phyloP scores from a whole-genome alignment of 305 asterid species.

The Withania somnifera region DNA sequence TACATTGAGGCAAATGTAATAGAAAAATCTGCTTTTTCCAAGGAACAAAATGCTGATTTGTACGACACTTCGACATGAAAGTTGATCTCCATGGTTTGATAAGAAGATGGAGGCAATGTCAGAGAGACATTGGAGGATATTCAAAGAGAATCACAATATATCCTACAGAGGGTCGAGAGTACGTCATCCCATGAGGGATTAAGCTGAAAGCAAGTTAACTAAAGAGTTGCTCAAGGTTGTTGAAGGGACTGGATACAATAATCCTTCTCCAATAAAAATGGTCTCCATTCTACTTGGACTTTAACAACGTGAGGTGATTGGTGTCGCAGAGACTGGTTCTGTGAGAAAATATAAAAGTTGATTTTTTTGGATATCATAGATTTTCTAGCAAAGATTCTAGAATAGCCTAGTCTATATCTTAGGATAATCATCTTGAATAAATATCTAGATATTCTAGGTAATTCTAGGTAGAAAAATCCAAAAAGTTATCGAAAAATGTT shows the following conservation, averaged over 20 bases:
- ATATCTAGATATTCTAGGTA: too few relatives aligned
- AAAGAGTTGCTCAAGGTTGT: conserved; percentile 56
- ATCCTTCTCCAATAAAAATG: conserved; percentile 82
- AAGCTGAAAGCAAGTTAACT: conserved; percentile 63
- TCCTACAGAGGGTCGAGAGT: conserved; percentile 71
- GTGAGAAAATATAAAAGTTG: too few relatives aligned
- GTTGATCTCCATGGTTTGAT: conserved; percentile 77
- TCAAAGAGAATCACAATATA: conserved; percentile 64
- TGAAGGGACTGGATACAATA: conserved; percentile 59
- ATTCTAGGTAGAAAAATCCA: too few relatives aligned
- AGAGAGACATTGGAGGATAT: conserved; percentile 82
- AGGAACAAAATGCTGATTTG: conserved; percentile 56
- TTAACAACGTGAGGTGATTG: conserved; percentile 76
- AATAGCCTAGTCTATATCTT: too few relatives aligned
- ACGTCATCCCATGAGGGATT: conserved; percentile 77
- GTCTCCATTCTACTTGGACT: conserved; percentile 77
- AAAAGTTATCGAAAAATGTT: too few relatives aligned
- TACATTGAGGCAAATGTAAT: conserved; percentile 55
- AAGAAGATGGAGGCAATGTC: conserved; percentile 77
- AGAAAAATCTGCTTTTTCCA: conserved; percentile 47
- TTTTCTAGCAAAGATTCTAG: too few relatives aligned
- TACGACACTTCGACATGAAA: conserved; percentile 74
- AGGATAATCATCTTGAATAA: too few relatives aligned
- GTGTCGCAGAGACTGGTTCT: conserved; percentile 73
- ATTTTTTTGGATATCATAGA: too few relatives aligned